These are phyloP conservation scores for Pyrenophora seminiperda DNA, from an alignment of 2,329 filamentous ascomycete genomes.

Conservation along the genomic window DNA sequence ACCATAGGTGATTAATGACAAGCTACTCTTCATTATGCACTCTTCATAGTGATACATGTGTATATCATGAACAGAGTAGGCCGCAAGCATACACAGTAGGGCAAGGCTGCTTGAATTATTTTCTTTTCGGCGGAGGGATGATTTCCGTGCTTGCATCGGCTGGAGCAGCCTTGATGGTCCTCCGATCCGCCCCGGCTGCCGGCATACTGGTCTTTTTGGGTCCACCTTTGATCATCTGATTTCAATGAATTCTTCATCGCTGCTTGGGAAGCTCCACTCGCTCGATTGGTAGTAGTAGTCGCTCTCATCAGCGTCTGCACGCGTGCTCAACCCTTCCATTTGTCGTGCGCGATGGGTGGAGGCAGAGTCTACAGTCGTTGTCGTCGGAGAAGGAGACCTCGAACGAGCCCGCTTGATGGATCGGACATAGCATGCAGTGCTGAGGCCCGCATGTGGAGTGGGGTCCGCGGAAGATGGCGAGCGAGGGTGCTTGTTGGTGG, in stretches of 20 bases:
- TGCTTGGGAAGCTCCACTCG: conserved; percentile 15
- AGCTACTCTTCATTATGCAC: no score
- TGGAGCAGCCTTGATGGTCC: no score
- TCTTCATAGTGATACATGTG: no score
- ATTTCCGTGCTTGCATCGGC: no score
- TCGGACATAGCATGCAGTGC: not conserved
- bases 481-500: conserved; percentile 2
- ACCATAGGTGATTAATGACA: no score
- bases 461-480: conserved; percentile 1
- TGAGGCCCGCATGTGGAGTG: not conserved
- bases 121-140: not conserved
- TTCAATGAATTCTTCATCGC: not conserved
- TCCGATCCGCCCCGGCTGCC: not conserved
- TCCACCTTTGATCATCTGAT: not conserved
- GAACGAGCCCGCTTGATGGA: conserved; percentile 6
- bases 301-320: not conserved
- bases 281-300: conserved; percentile 16
- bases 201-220: not conserved
- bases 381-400: not conserved
- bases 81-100: not conserved
- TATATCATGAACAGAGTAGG: no score
- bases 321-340: not conserved
- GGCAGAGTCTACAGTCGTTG: not conserved
- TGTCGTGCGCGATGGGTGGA: not conserved
- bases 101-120: not conserved